A percentile compares a stretch with the other conserved stretches of the same genome.
phyloP scores from a whole-genome alignment of 768 basidiomycete genomes.

The Cantharellus anzutake region DNA sequence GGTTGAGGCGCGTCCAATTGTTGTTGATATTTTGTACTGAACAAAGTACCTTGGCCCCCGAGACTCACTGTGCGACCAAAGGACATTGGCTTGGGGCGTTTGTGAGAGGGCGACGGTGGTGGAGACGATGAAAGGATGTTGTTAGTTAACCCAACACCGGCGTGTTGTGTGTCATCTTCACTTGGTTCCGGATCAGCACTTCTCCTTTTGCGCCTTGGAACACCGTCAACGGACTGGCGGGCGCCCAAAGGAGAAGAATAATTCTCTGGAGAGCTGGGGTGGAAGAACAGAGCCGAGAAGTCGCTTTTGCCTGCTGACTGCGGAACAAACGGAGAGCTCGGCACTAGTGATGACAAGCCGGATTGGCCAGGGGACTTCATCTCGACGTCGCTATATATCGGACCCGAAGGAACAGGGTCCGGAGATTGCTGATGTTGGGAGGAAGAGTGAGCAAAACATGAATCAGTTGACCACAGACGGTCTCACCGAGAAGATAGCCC shows the following conservation, averaged over 20 bases:
- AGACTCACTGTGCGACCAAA: neutral
- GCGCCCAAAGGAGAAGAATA: neutral
- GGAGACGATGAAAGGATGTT: neutral
- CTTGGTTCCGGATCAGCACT: neutral
- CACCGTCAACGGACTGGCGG: neutral
- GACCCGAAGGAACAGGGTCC: too few relatives aligned
- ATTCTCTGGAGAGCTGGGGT: constrained; percentile 2
- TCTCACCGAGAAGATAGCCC: constrained; percentile 7
- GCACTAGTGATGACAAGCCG: too few relatives aligned
- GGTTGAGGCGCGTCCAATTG: neutral
- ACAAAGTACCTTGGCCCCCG: neutral
- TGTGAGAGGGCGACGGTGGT: neutral
- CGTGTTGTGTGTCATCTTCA: neutral
- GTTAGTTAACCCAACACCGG: neutral
- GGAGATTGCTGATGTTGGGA: too few relatives aligned
- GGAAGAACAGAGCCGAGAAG: constrained; percentile 20
- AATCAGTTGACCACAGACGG: too few relatives aligned
- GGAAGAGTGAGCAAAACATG: too few relatives aligned
- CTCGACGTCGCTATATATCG: too few relatives aligned
- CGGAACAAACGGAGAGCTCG: too few relatives aligned
- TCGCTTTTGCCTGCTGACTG: constrained; percentile 5
- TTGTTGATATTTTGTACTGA: neutral
- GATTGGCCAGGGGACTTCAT: too few relatives aligned
- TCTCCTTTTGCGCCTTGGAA: constrained; percentile 1
- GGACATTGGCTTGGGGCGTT: neutral